These are phyloP conservation scores for Evernia prunastri DNA, from an alignment of 495 filamentous ascomycete genomes.

Conservation along the genomic window DNA sequence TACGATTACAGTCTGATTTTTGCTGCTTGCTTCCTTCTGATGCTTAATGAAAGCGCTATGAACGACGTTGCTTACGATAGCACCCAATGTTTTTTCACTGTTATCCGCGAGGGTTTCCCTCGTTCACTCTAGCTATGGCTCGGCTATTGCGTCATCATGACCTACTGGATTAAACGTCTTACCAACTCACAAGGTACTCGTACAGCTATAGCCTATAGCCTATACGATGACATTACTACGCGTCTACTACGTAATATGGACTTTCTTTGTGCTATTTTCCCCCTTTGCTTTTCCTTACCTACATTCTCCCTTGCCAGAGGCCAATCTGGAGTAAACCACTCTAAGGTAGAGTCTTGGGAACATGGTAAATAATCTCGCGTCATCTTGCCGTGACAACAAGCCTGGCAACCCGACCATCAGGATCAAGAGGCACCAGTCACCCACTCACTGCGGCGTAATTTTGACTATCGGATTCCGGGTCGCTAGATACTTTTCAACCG, in stretches of 20 bases:
- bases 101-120: not conserved
- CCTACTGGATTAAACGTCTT: not conserved
- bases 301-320: not conserved
- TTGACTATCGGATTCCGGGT: not conserved
- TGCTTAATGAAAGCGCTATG: not conserved
- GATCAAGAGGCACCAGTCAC: too few species aligned
- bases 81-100: not conserved
- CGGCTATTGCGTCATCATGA: not conserved
- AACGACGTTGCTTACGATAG: not conserved
- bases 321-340: too few species aligned
- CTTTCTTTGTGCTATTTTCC: not conserved
- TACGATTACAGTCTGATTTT: not conserved
- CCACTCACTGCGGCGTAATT: too few species aligned
- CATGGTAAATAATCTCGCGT: not conserved
- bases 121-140: not conserved
- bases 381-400: not conserved
- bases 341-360: too few species aligned
- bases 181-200: not conserved
- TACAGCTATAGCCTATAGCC: not conserved
- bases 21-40: constrained; percentile 1
- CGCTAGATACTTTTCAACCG: not conserved
- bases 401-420: not conserved
- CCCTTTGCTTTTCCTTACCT: not conserved
- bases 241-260: not conserved
- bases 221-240: not conserved